These are phyloP conservation scores for Ustilago trichophora DNA, from an alignment of 1,284 basidiomycete genomes.

Conservation along the genomic window DNA sequence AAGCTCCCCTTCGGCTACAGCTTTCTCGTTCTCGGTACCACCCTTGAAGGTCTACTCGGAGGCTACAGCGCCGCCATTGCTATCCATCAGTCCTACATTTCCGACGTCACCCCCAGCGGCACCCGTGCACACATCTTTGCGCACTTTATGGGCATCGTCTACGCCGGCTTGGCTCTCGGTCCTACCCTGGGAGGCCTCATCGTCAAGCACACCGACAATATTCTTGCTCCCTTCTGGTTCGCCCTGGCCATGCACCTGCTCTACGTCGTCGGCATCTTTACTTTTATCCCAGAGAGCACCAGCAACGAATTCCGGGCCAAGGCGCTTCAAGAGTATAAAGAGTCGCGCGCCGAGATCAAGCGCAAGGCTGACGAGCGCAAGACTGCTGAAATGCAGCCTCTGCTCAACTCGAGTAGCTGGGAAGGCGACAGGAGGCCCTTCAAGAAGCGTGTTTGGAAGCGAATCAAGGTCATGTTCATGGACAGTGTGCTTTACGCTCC, in stretches of 20 bases:
- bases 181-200: conserved; percentile 60
- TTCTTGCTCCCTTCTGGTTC: conserved; percentile 54
- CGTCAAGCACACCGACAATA: conserved; percentile 50
- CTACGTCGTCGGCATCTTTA: conserved; percentile 45
- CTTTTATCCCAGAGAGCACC: conserved; percentile 61
- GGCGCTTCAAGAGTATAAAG: conserved; percentile 41
- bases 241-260: conserved; percentile 47
- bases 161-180: conserved; percentile 59
- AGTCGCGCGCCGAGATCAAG: conserved; percentile 26
- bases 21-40: conserved; percentile 81
- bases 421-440: conserved; percentile 13
- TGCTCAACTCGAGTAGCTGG: conserved; percentile 12
- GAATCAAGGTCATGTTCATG: conserved; percentile 39
- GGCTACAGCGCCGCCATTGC: conserved; percentile 84
- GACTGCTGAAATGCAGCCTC: conserved; percentile 37
- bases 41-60: conserved; percentile 83
- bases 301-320: conserved; percentile 35
- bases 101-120: conserved; percentile 59
- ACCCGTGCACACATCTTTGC: conserved; percentile 59
- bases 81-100: conserved; percentile 80
- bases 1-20: conserved; percentile 72
- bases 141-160: conserved; percentile 56
- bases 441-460: conserved; percentile 42
- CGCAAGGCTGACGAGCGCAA: conserved; percentile 38
- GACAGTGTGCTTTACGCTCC: conserved; percentile 44